Percentiles rank a stretch among this genome's conserved stretches.
Conservation (phyloP, 495 filamentous ascomycete genomes). For the Penicillium daleae region DNA sequence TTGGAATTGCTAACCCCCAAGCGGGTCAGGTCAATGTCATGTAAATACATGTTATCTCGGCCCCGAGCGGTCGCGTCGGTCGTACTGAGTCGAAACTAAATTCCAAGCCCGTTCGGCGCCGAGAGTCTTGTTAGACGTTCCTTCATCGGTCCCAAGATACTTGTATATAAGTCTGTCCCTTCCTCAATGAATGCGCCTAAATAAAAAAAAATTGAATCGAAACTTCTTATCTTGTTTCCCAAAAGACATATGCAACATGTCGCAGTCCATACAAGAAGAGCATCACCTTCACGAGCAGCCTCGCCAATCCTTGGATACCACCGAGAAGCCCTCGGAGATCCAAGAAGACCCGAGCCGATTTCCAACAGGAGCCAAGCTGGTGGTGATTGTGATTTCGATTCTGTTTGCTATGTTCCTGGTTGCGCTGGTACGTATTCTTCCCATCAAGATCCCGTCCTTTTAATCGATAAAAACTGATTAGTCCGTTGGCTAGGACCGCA, state of each 20-base stretch:
- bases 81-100: too few species aligned
- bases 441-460: not conserved
- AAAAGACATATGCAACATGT: not conserved
- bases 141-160: not conserved
- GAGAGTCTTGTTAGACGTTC: not conserved
- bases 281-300: not conserved
- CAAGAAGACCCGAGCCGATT: not conserved
- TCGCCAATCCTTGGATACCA: not conserved
- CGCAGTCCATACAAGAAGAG: not conserved
- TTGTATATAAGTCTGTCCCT: not conserved
- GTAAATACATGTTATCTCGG: too few species aligned
- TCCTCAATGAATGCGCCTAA: not conserved
- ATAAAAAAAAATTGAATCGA: not conserved
- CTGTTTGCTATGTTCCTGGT: constrained; percentile 10
- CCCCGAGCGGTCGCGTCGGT: too few species aligned
- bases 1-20: too few species aligned
- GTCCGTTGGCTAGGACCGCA: constrained; percentile 45
- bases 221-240: not conserved
- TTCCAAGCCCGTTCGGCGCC: not conserved
- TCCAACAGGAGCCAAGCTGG: not conserved
- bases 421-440: constrained; percentile 4
- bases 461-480: not conserved
- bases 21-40: too few species aligned
- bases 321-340: not conserved
- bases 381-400: constrained; percentile 1